These are phyloP conservation scores for Penicillium sp. DNA, from an alignment of 2,329 filamentous ascomycete species.

Conservation along the genomic window DNA sequence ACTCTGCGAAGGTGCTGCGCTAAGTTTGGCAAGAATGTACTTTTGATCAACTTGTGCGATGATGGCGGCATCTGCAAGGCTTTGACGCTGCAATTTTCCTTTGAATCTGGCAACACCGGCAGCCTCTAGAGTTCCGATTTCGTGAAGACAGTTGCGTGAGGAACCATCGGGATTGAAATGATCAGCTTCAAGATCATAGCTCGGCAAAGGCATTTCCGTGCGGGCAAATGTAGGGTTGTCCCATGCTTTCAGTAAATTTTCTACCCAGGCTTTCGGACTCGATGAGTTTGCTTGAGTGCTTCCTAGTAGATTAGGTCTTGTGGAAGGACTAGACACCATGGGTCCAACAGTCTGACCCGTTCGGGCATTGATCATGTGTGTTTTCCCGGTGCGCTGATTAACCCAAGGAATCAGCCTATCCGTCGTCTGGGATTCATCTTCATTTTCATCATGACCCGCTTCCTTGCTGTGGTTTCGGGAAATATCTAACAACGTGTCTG, in stretches of 20 bases:
- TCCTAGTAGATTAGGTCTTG: not conserved
- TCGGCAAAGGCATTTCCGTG: constrained; percentile 45
- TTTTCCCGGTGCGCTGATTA: constrained; percentile 56
- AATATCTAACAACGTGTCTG: not conserved
- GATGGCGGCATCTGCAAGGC: constrained; percentile 61
- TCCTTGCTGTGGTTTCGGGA: not conserved
- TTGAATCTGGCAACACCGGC: constrained; percentile 30
- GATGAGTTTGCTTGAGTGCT: constrained; percentile 1
- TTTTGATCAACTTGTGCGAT: constrained; percentile 86
- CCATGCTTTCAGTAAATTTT: constrained; percentile 64
- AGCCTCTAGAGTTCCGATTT: constrained; percentile 21
- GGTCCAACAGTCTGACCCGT: constrained; percentile 34
- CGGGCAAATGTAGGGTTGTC: constrained; percentile 72
- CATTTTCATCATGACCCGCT: not conserved
- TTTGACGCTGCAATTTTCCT: constrained; percentile 59
- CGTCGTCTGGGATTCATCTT: not conserved
- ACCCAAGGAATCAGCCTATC: constrained; percentile 51
- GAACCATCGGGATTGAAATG: constrained; percentile 13
- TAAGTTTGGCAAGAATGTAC: constrained; percentile 73
- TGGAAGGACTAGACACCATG: too few relatives aligned
- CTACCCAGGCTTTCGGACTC: constrained; percentile 55
- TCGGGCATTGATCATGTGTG: constrained; percentile 33
- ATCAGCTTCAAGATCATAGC: constrained; percentile 29
- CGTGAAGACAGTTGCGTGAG: constrained; percentile 21
- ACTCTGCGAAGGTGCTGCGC: constrained; percentile 10